Evolutionary conservation across 306 rosid genomes (phyloP).

Genomic region (Prinsepia uniflora): DNA sequence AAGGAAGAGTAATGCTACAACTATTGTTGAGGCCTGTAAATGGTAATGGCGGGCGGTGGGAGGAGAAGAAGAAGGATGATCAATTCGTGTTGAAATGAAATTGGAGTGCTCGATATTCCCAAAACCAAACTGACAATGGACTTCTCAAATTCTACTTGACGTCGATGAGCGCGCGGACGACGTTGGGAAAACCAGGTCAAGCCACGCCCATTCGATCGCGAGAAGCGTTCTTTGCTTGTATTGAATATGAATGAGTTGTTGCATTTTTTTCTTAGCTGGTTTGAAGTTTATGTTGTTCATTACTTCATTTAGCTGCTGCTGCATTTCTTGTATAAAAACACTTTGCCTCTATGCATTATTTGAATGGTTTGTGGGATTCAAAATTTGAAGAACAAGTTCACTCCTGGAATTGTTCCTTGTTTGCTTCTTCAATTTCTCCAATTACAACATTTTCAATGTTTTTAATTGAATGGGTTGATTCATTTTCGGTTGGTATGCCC

Average conservation of each 20-base stretch:
- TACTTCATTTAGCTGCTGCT: slow-evolving; percentile 27
- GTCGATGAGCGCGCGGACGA: slow-evolving; percentile 58
- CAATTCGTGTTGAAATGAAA: slow-evolving; percentile 81
- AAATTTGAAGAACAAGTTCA: slow-evolving; percentile 33
- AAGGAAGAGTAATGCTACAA: slow-evolving; percentile 45
- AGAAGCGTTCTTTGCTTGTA: slow-evolving; percentile 92
- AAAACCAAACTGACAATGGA: slow-evolving; percentile 65
- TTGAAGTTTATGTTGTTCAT: slow-evolving; percentile 43
- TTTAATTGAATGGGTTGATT: not conserved
- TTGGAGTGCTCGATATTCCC: slow-evolving; percentile 76
- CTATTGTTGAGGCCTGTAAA: slow-evolving; percentile 37
- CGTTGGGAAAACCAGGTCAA: slow-evolving; percentile 58
- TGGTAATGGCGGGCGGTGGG: slow-evolving; percentile 9
- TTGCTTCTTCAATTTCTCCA: slow-evolving; percentile 35
- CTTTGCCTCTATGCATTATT: slow-evolving; percentile 61
- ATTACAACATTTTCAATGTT: slow-evolving; percentile 48
- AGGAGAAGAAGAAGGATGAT: slow-evolving; percentile 71
- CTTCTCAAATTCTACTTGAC: slow-evolving; percentile 65
- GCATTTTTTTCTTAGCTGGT: slow-evolving; percentile 37
- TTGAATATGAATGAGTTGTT: slow-evolving; percentile 32
- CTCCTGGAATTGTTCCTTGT: slow-evolving; percentile 29
- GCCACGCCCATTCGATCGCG: slow-evolving; percentile 86
- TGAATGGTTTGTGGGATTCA: slow-evolving; percentile 58
- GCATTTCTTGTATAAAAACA: slow-evolving; percentile 75
- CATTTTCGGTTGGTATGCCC: no score